Conservation (phyloP, 2,329 filamentous ascomycete genomes). For the Allantophomopsis cytisporea region DNA sequence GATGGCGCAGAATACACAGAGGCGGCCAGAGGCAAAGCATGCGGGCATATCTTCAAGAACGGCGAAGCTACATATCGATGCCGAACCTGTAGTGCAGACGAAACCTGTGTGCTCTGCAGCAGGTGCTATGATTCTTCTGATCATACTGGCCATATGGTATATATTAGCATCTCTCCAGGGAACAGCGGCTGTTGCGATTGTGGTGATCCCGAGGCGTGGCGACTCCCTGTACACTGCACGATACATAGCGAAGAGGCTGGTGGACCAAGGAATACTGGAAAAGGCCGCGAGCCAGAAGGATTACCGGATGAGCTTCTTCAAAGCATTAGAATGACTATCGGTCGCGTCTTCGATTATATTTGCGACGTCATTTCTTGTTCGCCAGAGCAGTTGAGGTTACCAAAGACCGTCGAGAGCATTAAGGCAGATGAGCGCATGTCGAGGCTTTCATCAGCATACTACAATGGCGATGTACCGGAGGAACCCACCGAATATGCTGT, state of each 20-base stretch:
- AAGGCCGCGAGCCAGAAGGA: slow-evolving; percentile 42
- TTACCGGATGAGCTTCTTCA: slow-evolving; percentile 65
- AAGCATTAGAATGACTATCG: slow-evolving; percentile 75
- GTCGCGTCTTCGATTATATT: slow-evolving; percentile 79
- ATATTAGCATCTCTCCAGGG: slow-evolving; percentile 74
- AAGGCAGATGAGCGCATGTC: slow-evolving; percentile 69
- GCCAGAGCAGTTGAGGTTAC: slow-evolving; percentile 80
- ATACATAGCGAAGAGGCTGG: slow-evolving; percentile 65
- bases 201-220: slow-evolving; percentile 91
- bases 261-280: slow-evolving; percentile 32
- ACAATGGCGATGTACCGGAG: slow-evolving; percentile 47
- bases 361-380: slow-evolving; percentile 98
- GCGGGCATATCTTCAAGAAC: slow-evolving; percentile 91
- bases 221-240: slow-evolving; percentile 73
- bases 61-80: slow-evolving; percentile 92
- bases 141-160: slow-evolving; percentile 84
- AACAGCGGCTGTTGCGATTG: slow-evolving; percentile 97
- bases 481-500: slow-evolving; percentile 67
- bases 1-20: slow-evolving; percentile 93
- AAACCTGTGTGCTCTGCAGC: slow-evolving; percentile 89
- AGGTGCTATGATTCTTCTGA: slow-evolving; percentile 93
- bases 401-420: slow-evolving; percentile 74
- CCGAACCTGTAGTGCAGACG: slow-evolving; percentile 86
- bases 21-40: slow-evolving; percentile 80
- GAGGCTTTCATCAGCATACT: slow-evolving; percentile 63